Evolutionary conservation across 2,329 filamentous ascomycete species (phyloP).

Genomic region (Chalara sp.): DNA sequence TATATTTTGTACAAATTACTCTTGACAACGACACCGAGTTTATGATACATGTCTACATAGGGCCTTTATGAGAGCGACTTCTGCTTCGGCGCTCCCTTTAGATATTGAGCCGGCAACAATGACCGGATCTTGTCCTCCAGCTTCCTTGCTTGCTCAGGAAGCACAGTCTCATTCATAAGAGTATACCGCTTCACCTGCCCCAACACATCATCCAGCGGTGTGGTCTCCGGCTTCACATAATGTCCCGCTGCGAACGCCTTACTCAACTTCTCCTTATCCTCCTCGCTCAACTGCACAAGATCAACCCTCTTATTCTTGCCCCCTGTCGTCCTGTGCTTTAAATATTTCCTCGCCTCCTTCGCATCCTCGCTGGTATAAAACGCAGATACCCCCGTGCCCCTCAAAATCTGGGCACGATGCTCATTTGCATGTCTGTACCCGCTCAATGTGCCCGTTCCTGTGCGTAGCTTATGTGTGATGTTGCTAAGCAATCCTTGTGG

Average conservation of each 20-base stretch:
- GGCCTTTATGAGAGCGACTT: neutral
- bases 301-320: constrained; percentile 1
- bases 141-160: constrained; percentile 19
- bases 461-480: neutral
- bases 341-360: constrained; percentile 9
- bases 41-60: constrained; percentile 5
- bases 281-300: constrained; percentile 7
- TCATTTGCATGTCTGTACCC: neutral
- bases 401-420: neutral
- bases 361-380: constrained; percentile 22
- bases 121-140: constrained; percentile 22
- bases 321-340: constrained; percentile 2
- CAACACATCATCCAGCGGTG: constrained; percentile 14
- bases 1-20: constrained; percentile 14
- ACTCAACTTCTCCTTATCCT: constrained; percentile 15
- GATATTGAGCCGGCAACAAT: constrained; percentile 15
- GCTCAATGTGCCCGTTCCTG: neutral
- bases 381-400: constrained; percentile 2
- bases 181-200: constrained; percentile 17
- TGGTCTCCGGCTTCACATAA: constrained; percentile 10
- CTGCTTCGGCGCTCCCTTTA: neutral
- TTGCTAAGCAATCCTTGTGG: neutral
- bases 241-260: constrained; percentile 24
- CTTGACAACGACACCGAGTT: constrained; percentile 3
- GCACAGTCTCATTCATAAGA: constrained; percentile 26